Evolutionary conservation across 768 basidiomycete genomes (phyloP), one percentile per base, ranked within the genome.

Genomic region (Multifurca ochricompacta): DNA sequence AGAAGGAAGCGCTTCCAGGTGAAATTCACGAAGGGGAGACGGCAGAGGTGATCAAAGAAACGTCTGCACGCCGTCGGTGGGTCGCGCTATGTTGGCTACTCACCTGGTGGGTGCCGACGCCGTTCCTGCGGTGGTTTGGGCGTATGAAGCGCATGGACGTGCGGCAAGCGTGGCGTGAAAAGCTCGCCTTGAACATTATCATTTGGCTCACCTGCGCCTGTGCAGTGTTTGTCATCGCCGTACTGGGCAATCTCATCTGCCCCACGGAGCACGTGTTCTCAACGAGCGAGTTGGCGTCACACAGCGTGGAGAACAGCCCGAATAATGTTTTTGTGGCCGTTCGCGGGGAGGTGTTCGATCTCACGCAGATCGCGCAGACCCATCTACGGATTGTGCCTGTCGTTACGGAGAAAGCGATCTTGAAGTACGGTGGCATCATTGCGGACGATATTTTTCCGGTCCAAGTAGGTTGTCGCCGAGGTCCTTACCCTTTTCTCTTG

Each of bases 151-250:
- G 95, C 6, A 68, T 85, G 59, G 96, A 99, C 63, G 77, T 99
- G 21, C 81, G 87, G 23, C 92, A 97, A 68, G 96, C 96, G 1
- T 99, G 96, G 96, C 75, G 95, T 54, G 96, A 98, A 71, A 98
- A 99, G 69, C 75, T 97, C 1, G 90, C 91, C 3, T 79, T 97
- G 65, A 97, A 98, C 69, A 69, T 99, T 54, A 74, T 99, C 70
- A 98, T 99, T 63, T 97, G 94, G 95, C 82, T 96, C 65, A 74
- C 89, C 28, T 97, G 93, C 59, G 85, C 69, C n/a, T 82, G 81
- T 62, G 85, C 91, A 1, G 77, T 93, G 43, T 98, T 99, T 68
- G 87, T 99, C 64, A 94, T 98, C 64, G 91, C 90, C 9, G 69
- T 94, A 23, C 75, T 98, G 27, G 91, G 91, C 10, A 68, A 77